A percentile compares a stretch with the other conserved stretches of the same genome.
phyloP scores from a whole-genome alignment of 805 yeast species.

The Lachancea nothofagi region DNA sequence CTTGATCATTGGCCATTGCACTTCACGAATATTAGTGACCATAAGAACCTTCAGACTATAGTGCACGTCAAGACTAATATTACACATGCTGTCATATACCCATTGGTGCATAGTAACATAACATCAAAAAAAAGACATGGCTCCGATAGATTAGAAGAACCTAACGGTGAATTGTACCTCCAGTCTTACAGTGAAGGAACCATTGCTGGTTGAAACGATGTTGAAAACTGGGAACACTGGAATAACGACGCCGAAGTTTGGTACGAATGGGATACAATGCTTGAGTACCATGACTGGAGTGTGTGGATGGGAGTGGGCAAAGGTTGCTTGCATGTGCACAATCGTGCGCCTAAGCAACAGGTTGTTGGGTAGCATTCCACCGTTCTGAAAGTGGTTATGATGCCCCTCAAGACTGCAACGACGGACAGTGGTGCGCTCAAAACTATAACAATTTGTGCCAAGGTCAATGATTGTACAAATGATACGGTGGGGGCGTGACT shows the following conservation, averaged over 20 bases:
- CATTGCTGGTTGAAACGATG: not conserved
- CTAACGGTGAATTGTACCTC: not conserved
- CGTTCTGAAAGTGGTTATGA: not conserved
- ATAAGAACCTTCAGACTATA: not conserved
- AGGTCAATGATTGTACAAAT: not conserved
- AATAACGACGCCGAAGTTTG: not conserved
- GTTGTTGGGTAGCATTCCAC: constrained; percentile 1
- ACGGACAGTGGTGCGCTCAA: constrained; percentile 2
- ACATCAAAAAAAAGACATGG: not conserved
- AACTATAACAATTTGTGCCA: not conserved
- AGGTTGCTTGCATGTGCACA: not conserved
- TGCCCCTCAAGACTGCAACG: not conserved
- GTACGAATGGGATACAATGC: constrained; percentile 1
- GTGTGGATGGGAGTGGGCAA: not conserved
- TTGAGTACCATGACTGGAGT: not conserved
- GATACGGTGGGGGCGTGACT: too few relatives aligned
- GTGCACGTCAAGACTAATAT: not conserved
- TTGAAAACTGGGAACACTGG: constrained; percentile 1
- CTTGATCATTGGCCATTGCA: not conserved
- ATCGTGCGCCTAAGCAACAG: not conserved
- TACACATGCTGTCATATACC: not conserved
- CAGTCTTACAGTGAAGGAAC: not conserved
- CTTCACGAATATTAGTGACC: not conserved
- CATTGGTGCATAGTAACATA: not conserved
- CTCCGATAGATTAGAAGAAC: not conserved